Evolutionary conservation across 2,329 filamentous ascomycete species (phyloP), one percentile per base, ranked within the genome.

Genomic region (Cladosporium sp.): DNA sequence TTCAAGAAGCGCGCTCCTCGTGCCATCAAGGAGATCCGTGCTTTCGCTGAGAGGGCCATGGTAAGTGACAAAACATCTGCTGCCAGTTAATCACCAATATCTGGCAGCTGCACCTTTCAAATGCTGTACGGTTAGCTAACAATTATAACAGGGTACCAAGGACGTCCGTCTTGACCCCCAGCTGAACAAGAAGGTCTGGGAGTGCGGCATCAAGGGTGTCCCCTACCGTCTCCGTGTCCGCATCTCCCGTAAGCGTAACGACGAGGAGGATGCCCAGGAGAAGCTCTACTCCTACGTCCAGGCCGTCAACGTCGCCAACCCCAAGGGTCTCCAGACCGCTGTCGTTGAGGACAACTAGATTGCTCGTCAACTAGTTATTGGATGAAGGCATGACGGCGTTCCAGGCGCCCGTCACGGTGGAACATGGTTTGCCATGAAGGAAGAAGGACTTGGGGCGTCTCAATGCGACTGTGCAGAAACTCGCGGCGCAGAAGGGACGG

Each of bases 121-220:
- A 19, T 17, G 14, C 25, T 17, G 12, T 7, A 30, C 20, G 22
- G 12, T 17, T 15, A 40, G 36, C 51, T 58, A 60, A 58, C 51
- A 49, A 59, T 22, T 9, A 22, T 12, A 55, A 61, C 71, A 99
- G 94, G 93, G 93, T 77, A 99, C 94, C 82, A 81, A 85, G 75
- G 94, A 99, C 78, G 94, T 99, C 82, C 94, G 94, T 74, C 82
- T 99, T 76, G 94, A 99, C 86, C 94, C 94, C 75, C 89, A 94
- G 83, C 84, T 99, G 76, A 99, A 99, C 89, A 99, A 99, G 90
- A 97, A 99, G 87, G 93, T 99, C 79, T 99, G 94, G 94, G 94
- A 99, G 83, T 84, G 88, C 76, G 94, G 94, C 80, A 88, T 99
- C 85, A 99, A 97, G 90, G 95, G 94, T 75, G 92, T 97, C 70